Conservation (phyloP, 2,329 filamentous ascomycete genomes). For the Venturia aucupariae region DNA sequence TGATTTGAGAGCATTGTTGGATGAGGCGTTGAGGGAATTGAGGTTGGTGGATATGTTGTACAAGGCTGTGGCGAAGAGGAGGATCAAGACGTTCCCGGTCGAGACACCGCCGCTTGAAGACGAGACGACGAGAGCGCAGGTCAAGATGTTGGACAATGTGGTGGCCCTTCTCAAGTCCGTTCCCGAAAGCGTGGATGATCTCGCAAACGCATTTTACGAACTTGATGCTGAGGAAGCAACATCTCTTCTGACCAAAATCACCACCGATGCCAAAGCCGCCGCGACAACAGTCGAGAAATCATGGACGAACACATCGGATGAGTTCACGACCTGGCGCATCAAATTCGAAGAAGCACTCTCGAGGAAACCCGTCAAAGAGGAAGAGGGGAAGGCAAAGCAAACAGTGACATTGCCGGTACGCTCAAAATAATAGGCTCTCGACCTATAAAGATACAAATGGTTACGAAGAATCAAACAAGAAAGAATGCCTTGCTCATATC, state of each 20-base stretch:
- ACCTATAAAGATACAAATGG: neutral
- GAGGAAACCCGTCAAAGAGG: neutral
- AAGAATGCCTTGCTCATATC: neutral
- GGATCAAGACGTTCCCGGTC: constrained; percentile 49
- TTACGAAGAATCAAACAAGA: neutral
- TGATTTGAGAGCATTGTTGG: constrained; percentile 57
- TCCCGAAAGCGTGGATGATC: constrained; percentile 59
- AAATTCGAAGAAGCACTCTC: constrained; percentile 35
- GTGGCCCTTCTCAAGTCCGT: constrained; percentile 49
- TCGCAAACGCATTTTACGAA: constrained; percentile 65
- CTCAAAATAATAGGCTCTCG: neutral
- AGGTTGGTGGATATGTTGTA: constrained; percentile 61
- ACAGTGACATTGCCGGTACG: neutral
- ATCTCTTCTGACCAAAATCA: constrained; percentile 48
- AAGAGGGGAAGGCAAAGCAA: neutral
- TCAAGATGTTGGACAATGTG: constrained; percentile 42
- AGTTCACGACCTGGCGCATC: constrained; percentile 68
- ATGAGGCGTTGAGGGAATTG: constrained; percentile 53
- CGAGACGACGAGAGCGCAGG: constrained; percentile 11
- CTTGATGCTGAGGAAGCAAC: constrained; percentile 52
- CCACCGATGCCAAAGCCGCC: constrained; percentile 48
- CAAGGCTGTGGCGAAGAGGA: constrained; percentile 58
- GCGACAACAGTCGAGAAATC: constrained; percentile 47
- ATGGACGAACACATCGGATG: constrained; percentile 61
- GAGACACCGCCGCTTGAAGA: neutral